Evolutionary conservation across 208 protist genomes (phyloP).

Genomic region (Balamuthia mandrillaris): DNA sequence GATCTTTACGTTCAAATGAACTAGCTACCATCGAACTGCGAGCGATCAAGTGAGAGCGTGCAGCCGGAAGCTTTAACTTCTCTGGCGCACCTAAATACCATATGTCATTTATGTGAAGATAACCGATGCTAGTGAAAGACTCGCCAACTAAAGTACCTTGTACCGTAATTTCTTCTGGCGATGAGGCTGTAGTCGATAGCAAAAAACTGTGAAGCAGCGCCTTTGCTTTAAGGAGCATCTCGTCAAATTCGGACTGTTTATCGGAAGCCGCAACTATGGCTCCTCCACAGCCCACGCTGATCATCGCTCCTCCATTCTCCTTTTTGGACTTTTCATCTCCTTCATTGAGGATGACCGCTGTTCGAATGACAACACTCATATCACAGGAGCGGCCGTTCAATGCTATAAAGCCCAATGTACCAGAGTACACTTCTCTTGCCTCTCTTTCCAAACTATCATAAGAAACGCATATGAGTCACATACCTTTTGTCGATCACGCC

Average conservation of each 20-base stretch:
- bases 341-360: constrained; percentile 40
- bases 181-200: not conserved
- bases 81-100: no score
- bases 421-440: constrained; percentile 65
- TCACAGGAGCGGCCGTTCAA: constrained; percentile 50
- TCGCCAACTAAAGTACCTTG: no score
- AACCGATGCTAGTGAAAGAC: no score
- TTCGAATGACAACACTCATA: constrained; percentile 63
- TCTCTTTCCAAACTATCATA: not conserved
- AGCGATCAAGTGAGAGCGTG: no score
- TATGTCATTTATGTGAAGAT: no score
- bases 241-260: constrained; percentile 58
- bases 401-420: constrained; percentile 58
- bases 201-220: no score
- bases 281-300: constrained; percentile 57
- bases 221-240: constrained; percentile 67
- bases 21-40: no score
- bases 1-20: no score
- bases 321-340: not conserved
- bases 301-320: not conserved
- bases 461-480: not conserved
- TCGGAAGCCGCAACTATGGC: constrained; percentile 63
- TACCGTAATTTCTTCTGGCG: no score
- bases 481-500: not conserved
- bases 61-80: no score